Evolutionary conservation across 768 basidiomycete species (phyloP), one percentile per base, ranked within the genome.

Genomic region (Suillus brevipes): DNA sequence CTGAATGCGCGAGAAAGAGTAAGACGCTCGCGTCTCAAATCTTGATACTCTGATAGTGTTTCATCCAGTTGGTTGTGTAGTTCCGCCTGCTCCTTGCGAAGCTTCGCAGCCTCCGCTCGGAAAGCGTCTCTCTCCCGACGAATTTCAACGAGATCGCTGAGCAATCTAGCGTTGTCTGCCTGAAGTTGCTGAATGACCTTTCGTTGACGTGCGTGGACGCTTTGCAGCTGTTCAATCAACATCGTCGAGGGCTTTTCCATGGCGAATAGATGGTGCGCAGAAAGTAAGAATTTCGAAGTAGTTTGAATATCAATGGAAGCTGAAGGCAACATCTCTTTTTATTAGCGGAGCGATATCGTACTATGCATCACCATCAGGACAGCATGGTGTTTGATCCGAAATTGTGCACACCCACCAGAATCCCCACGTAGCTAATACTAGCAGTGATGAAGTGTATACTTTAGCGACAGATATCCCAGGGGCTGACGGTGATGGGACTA

Each of bases 41-140:
- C 73, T 23, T 66, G 70, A 47, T 65, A 66, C 34, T 67, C 66
- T 4, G 68, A 68, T 60, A 59, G 12, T 2, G 60, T 53, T 57
- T 73, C 70, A 4, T 74, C 70, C 31, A 75, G 43, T 40, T 37
- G 62, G 50, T 66, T 71, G 53, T 64, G 69, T 2, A 74, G 65
- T 6, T 75, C 73, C 2, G 66, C 66, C 18, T 67, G 69, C 50
- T 68, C 69, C 53, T 59, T 75, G 25, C 74, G 66, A 31, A 60
- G 45, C 20, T 64, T 70, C 7, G 68, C 73, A 0, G 52, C 68
- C 49, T 74, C 71, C 59, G 63, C 66, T 16, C 68, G 69, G 56
- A 72, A 75, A 7, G 36, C 40, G 31, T 75, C 74, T 37, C 74
- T 68, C 59, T 74, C 73, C 36, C 66, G 73, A 34, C 74, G 74